phyloP scores from a whole-genome alignment of 768 basidiomycete genomes.

The Russula sp. region DNA sequence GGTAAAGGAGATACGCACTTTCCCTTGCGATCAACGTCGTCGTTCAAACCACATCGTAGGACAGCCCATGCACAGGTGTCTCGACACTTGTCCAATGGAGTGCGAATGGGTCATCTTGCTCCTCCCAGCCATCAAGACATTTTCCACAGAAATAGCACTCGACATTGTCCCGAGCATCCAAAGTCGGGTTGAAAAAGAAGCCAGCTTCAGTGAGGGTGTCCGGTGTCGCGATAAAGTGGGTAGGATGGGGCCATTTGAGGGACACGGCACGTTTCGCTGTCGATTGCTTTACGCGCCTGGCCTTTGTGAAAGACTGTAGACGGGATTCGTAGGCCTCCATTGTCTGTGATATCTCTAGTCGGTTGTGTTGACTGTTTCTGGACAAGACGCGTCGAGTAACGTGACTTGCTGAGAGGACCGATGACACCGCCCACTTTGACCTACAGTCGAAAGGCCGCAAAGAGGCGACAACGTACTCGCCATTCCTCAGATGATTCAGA shows the following conservation, averaged over 20 bases:
- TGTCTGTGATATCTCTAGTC: not conserved
- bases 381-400: conserved; percentile 16
- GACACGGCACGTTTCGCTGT: conserved; percentile 44
- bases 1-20: conserved; percentile 44
- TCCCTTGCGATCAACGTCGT: conserved; percentile 56
- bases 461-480: conserved; percentile 13
- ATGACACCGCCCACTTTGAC: conserved; percentile 15
- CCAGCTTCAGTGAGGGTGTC: conserved; percentile 80
- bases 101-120: conserved; percentile 78
- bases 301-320: conserved; percentile 64
- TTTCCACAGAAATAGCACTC: conserved; percentile 84
- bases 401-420: conserved; percentile 19
- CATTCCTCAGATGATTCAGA: conserved; percentile 17
- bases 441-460: conserved; percentile 13
- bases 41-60: conserved; percentile 64
- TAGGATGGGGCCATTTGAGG: conserved; percentile 78
- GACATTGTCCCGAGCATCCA: conserved; percentile 69
- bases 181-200: conserved; percentile 76
- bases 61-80: conserved; percentile 77
- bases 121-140: conserved; percentile 80
- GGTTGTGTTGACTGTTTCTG: not conserved
- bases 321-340: conserved; percentile 38
- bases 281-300: conserved; percentile 57
- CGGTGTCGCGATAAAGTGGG: conserved; percentile 64
- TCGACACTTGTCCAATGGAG: conserved; percentile 74